Evolutionary conservation across 345 rosid genomes (phyloP), one percentile per base, ranked within the genome.

Genomic region (Citrus maxima): DNA sequence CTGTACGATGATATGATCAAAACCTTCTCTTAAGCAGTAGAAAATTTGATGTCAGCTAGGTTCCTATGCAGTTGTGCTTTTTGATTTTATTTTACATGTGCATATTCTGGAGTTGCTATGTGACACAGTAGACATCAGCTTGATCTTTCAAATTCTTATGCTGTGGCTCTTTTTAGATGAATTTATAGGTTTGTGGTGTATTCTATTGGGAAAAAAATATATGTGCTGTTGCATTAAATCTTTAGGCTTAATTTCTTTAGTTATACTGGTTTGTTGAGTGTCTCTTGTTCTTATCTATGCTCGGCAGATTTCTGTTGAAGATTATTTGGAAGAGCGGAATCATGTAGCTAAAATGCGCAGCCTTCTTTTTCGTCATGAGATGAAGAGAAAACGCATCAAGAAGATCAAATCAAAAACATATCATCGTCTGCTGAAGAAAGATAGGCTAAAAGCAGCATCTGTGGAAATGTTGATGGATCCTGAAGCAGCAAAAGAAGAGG

Each of bases 401-500:
- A 96, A 93, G 83, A 96, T 96, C 18, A 93, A 96, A 87, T 94
- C 98, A 21, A 96, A 92, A 87, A 88, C 97, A 62, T 94, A 87
- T 80, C 97, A 87, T 77, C 97, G 95, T 12, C 80, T 93, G 67
- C 83, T 82, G 84, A 94, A 90, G 81, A 94, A 90, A 84, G 95
- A 91, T 80, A 88, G 79, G 82, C 42, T 69, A 60, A 95, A 89
- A 80, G 82, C 84, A 32, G 84, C 80, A 73, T 82, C 87, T 51
- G 82, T 22, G 2, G 93, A 80, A 65, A 76, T 84, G 80, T 85
- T 84, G 78, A 85, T 91, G 93, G 95, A 94, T 84, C 93, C 97
- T 49, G 97, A 94, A 88, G 90, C 84, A 76, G 95, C 90, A 54
- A 93, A 93, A 87, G 97, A 96, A 80, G 89, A 78, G 75, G 95